A percentile compares a stretch with the other conserved stretches of the same genome.
phyloP scores from a whole-genome alignment of 345 rosid genomes.

The Dipteronia dyeriana region DNA sequence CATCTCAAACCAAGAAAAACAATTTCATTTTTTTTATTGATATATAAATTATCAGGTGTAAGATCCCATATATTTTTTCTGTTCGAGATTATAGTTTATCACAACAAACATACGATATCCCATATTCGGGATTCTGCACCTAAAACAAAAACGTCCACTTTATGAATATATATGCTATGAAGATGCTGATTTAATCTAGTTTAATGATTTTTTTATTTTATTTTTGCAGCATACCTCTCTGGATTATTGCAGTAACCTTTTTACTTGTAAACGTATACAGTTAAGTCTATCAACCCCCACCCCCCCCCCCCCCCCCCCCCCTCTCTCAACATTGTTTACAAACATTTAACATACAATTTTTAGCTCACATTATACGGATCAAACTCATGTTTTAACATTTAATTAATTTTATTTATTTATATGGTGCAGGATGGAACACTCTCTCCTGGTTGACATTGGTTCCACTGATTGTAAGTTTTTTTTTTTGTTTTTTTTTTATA shows the following conservation, averaged over 20 bases:
- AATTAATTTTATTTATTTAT: neutral
- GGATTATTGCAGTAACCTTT: conserved; percentile 49
- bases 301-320: too few species aligned
- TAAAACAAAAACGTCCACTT: too few species aligned
- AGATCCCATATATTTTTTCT: too few species aligned
- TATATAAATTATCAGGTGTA: too few species aligned
- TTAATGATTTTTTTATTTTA: neutral
- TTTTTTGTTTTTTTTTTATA: neutral
- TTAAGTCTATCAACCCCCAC: conserved; percentile 11
- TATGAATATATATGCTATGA: neutral
- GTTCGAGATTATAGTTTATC: too few species aligned
- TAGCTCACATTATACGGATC: neutral
- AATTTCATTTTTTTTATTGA: neutral
- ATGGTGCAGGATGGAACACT: conserved; percentile 50
- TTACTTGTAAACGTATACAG: conserved; percentile 55
- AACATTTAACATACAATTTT: neutral
- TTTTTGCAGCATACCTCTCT: conserved; percentile 47
- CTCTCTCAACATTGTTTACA: neutral
- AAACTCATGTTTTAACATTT: neutral
- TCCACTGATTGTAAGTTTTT: conserved; percentile 40
- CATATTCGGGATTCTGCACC: too few species aligned
- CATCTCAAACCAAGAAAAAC: neutral
- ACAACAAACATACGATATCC: too few species aligned
- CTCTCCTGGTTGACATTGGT: conserved; percentile 45
- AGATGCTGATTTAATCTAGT: neutral